A percentile compares a stretch with the other conserved stretches of the same genome.
Evolutionary conservation across 1,284 basidiomycete species (phyloP).

Genomic region (Pyrrhoderma noxium): DNA sequence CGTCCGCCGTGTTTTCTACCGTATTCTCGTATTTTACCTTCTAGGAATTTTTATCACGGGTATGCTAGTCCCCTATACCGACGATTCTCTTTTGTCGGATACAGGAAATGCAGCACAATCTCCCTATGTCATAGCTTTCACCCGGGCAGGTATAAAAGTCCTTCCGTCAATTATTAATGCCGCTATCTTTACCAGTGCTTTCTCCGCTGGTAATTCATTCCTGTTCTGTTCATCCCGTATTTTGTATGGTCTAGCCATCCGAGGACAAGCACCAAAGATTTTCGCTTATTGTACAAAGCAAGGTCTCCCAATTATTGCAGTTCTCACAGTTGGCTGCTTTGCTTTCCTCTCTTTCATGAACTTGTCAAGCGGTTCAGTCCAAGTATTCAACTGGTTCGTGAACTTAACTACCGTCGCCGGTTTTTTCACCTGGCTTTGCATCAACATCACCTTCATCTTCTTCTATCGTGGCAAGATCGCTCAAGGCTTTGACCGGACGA

Average conservation of each 20-base stretch:
- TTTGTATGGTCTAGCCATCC: constrained; percentile 74
- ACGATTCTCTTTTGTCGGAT: constrained; percentile 44
- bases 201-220: constrained; percentile 79
- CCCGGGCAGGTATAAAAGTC: constrained; percentile 65
- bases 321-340: constrained; percentile 29
- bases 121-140: constrained; percentile 80
- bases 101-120: constrained; percentile 59
- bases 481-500: constrained; percentile 50
- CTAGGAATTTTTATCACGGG: constrained; percentile 72
- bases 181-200: constrained; percentile 62
- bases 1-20: constrained; percentile 74
- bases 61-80: constrained; percentile 71
- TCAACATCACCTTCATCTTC: constrained; percentile 66
- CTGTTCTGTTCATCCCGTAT: constrained; percentile 79
- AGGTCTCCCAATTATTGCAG: constrained; percentile 61
- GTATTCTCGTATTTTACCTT: constrained; percentile 72
- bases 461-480: constrained; percentile 60
- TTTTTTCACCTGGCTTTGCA: constrained; percentile 62
- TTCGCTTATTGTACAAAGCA: constrained; percentile 62
- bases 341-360: constrained; percentile 48
- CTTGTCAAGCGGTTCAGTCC: constrained; percentile 27
- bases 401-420: constrained; percentile 53
- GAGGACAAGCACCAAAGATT: constrained; percentile 64
- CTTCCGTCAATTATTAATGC: constrained; percentile 69
- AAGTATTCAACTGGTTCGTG: constrained; percentile 46